Evolutionary conservation across 805 yeast species (phyloP), one percentile per base, ranked within the genome.

Genomic region (Monosporozyma aquatica): DNA sequence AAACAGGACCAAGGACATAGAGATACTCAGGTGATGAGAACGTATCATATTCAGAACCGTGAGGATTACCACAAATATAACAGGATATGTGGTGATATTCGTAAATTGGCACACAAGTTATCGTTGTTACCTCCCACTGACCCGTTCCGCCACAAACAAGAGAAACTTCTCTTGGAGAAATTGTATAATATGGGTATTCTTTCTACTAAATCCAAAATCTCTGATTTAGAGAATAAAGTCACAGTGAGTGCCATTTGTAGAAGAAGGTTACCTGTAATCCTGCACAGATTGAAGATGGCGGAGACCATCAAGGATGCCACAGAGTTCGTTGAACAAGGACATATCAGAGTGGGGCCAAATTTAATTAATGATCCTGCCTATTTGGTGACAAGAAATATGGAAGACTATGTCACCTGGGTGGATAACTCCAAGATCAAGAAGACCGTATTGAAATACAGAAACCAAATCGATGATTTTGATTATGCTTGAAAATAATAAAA

Each of bases 351-450:
- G 6, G 99, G 99, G 0, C 97, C 97, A 10, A 83, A 87, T 58
- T 82, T 94, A 22, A 81, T 94, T 35, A 89, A 96, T 1, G 98
- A 92, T 62, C 94, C 97, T 3, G 96, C 97, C 0, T 90, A 81
- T 60, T 69, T 94, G 54, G 92, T 92, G 5, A 90, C 97, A 2
- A 75, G 96, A 59, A 86, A 78, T 54, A 73, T 92, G 83, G 99
- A 92, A 61, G 99, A 92, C 62, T 92, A 87, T 62, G 72, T 92
- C 53, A 92, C 98, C 3, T 92, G 99, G 99, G 92, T 85, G n/a
- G 97, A 92, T 56, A 75, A 80, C 33, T 82, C 95, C 52, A 94
- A 92, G 80, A 89, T 94, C 64, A 89, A 84, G 71, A 75, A 82
- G 56, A 87, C 86, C 52, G 77, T 90, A 45, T 78, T 89, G 66